Base-by-base conservation (phyloP, 495 filamentous ascomycete genomes). In the Hypoxylon fuscum region DNA sequence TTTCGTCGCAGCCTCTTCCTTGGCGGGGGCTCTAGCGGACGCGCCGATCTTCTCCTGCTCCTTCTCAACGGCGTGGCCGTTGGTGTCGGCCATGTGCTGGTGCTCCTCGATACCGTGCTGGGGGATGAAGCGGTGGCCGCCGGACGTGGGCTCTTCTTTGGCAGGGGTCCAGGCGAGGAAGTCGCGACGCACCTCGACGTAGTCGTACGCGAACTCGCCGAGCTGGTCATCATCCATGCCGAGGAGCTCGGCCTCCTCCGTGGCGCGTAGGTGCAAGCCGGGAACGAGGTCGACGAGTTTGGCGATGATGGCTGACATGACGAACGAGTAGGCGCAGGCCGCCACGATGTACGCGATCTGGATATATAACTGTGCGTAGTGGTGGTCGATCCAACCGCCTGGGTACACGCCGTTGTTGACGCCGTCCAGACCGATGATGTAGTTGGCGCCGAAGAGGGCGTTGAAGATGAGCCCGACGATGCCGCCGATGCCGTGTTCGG, bases 201-300 rank as follows among this genome's bases (percentile, higher is more conserved):
- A 98, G 76, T 98, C 95, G 79, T 98, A 98, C 5, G 95, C 96
- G 71, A 98, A 98, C 76, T 98, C 95, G 71, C 95, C 95, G 29
- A 97, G 89, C 72, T 98, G 95, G 78, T 98, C 95, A 73, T 98
- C 96, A 67, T 98, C 95, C 93, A 98, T 97, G 54, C 95, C 95
- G 47, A 98, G 85, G 15, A 98, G 85, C 75, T 98, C 95, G n/a
- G 96, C 95, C 77, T 98, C 91, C 68, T 96, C 92, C 27, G 87
- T 91, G 9, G 95, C 95, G 41, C 95, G 90, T 55, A 98, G 89
- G 62, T 96, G 85, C 11, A 98, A 84, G 23, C 96, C 96, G 5
- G 95, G 95, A 48, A 95, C 87, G 62, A 86, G 75, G 79, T 98
- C 91, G 80, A 98, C 91, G 66, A 73, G 77, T 76, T 87, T 91